A percentile compares a stretch with the other conserved stretches of the same genome.
Conservation (phyloP, 2,329 filamentous ascomycete species). For the Chaetomiaceae sp. region DNA sequence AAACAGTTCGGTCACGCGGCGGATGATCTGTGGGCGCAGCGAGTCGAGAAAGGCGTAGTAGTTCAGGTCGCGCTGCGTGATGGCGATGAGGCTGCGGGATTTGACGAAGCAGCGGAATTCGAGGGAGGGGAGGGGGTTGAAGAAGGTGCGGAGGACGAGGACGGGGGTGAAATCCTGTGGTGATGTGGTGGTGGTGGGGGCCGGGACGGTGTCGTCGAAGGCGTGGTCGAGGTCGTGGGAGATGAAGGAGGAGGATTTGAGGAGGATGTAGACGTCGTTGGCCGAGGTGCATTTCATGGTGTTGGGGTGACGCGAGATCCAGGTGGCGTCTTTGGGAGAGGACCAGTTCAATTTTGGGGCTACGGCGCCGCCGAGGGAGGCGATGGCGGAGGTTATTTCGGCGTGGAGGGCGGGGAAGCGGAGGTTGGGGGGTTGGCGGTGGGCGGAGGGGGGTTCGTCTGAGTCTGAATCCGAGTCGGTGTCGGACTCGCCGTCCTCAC, state of each 20-base stretch:
- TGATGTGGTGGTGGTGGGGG: slow-evolving; percentile 25
- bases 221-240: slow-evolving; percentile 92
- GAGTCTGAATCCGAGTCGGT: slow-evolving; percentile 47
- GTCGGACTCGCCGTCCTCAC: slow-evolving; percentile 41
- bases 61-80: slow-evolving; percentile 86
- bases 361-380: slow-evolving; percentile 77
- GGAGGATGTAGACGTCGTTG: slow-evolving; percentile 87
- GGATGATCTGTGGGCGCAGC: slow-evolving; percentile 61
- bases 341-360: slow-evolving; percentile 98
- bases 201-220: slow-evolving; percentile 68
- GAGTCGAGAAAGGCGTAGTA: slow-evolving; percentile 74
- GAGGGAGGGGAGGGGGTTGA: slow-evolving; percentile 81
- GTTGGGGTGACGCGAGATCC: slow-evolving; percentile 80
- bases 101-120: slow-evolving; percentile 97
- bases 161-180: slow-evolving; percentile 59
- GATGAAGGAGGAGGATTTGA: slow-evolving; percentile 93
- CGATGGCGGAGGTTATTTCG: slow-evolving; percentile 70
- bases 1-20: slow-evolving; percentile 74
- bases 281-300: slow-evolving; percentile 84
- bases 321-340: slow-evolving; percentile 89
- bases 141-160: slow-evolving; percentile 82
- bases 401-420: slow-evolving; percentile 70
- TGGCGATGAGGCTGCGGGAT: slow-evolving; percentile 70
- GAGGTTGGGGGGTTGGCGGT: slow-evolving; percentile 45
- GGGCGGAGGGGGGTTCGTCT: slow-evolving; percentile 40